These are phyloP conservation scores for Polyrhizophydium stewartii DNA, from an alignment of 371 early-diverging fungal genomes.

Conservation along the genomic window DNA sequence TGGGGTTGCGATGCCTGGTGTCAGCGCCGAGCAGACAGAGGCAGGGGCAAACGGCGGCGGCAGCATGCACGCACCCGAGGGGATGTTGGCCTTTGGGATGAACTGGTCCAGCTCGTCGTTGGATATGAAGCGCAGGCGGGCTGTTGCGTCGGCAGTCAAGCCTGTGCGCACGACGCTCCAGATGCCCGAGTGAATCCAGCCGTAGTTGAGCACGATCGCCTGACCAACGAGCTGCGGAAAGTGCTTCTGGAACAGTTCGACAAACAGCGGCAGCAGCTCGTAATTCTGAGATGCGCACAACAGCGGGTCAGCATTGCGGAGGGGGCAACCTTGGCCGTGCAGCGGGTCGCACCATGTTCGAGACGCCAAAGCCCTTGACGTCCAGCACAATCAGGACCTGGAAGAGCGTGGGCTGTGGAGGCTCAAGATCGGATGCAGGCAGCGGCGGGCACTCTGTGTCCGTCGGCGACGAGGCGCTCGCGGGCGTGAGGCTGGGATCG, in stretches of 20 bases:
- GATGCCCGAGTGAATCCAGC: conserved; percentile 46
- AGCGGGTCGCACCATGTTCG: conserved; percentile 18
- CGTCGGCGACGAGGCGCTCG: not conserved
- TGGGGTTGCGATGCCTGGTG: not conserved
- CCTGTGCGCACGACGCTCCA: conserved; percentile 36
- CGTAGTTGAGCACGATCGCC: conserved; percentile 43
- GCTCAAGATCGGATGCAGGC: not conserved
- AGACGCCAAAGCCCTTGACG: conserved; percentile 32
- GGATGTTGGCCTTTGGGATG: conserved; percentile 20
- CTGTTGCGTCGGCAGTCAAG: conserved; percentile 31
- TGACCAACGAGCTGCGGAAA: conserved; percentile 39
- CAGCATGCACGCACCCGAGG: conserved; percentile 10
- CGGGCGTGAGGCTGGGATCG: not conserved
- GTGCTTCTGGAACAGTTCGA: conserved; percentile 33
- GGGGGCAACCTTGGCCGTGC: not conserved
- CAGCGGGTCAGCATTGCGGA: not conserved
- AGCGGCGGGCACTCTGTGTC: not conserved
- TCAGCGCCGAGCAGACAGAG: not conserved
- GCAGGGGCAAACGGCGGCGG: not conserved
- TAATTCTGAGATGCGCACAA: conserved; percentile 15
- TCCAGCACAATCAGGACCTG: conserved; percentile 33
- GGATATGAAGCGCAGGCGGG: conserved; percentile 32
- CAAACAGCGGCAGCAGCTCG: conserved; percentile 35
- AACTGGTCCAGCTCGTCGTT: conserved; percentile 20
- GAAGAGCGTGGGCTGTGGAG: conserved; percentile 6